A percentile compares a stretch with the other conserved stretches of the same genome.
phyloP scores from a whole-genome alignment of 495 filamentous ascomycete genomes.

The Penicillium paxilli region DNA sequence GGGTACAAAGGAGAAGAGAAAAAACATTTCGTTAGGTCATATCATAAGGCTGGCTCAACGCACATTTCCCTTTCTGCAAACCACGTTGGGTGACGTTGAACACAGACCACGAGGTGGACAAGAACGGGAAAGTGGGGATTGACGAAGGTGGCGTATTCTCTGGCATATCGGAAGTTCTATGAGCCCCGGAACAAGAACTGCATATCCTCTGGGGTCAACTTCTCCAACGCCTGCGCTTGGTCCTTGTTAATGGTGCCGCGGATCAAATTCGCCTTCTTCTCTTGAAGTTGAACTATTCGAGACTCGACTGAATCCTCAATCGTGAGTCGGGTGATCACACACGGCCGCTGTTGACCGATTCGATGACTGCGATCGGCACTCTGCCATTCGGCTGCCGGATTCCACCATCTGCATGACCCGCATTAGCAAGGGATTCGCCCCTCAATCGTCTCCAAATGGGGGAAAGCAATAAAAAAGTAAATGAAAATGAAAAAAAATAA shows the following conservation, averaged over 20 bases:
- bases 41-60: neutral
- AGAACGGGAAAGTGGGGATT: no score
- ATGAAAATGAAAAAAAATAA: neutral
- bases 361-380: constrained; percentile 94
- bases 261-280: constrained; percentile 97
- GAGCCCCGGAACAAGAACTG: constrained; percentile 89
- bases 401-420: constrained; percentile 80
- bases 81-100: no score
- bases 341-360: constrained; percentile 90
- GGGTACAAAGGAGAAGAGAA: no score
- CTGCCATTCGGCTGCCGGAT: constrained; percentile 97
- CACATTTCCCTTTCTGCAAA: no score
- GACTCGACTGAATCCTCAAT: constrained; percentile 97
- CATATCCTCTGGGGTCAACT: constrained; percentile 86
- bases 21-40: constrained; percentile 18
- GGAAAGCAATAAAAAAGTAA: no score
- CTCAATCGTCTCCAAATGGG: no score
- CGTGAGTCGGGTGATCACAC: constrained; percentile 88
- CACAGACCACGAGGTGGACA: no score
- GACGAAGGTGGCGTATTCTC: neutral
- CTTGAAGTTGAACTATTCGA: constrained; percentile 89
- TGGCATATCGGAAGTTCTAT: constrained; percentile 7
- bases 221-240: constrained; percentile 76
- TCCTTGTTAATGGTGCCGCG: constrained; percentile 93
- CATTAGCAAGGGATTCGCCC: constrained; percentile 19